Conservation (phyloP, 1,139 yeast genomes). For the Sugiyamaella grinbergsii region DNA sequence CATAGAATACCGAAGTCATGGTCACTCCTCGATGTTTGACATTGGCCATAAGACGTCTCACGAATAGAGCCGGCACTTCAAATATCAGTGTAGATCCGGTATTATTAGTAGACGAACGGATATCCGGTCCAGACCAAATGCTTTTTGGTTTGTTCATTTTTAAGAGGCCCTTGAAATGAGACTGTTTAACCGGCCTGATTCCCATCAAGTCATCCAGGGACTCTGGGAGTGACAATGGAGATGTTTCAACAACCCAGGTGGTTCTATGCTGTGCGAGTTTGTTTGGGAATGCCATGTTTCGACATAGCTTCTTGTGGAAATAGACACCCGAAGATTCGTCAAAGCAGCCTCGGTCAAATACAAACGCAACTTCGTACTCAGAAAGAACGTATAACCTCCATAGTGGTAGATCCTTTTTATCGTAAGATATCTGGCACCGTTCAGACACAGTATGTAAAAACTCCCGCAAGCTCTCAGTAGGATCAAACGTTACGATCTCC, state of each 20-base stretch:
- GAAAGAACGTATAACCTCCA: slow-evolving; percentile 31
- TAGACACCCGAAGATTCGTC: slow-evolving; percentile 33
- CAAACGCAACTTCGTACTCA: slow-evolving; percentile 26
- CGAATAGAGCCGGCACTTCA: slow-evolving; percentile 19
- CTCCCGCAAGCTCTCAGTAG: slow-evolving; percentile 16
- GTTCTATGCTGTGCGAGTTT: neutral
- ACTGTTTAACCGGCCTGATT: slow-evolving; percentile 13
- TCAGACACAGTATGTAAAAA: slow-evolving; percentile 20
- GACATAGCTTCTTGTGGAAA: slow-evolving; percentile 28
- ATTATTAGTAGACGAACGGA: neutral
- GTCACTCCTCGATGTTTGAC: slow-evolving; percentile 23
- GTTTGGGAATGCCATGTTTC: slow-evolving; percentile 6
- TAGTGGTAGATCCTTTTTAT: slow-evolving; percentile 24
- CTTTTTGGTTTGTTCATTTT: slow-evolving; percentile 15
- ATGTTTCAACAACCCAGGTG: slow-evolving; percentile 11
- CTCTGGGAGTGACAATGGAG: slow-evolving; percentile 14
- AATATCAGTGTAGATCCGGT: slow-evolving; percentile 11
- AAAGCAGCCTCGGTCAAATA: slow-evolving; percentile 30
- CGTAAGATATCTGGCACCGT: slow-evolving; percentile 20
- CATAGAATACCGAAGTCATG: slow-evolving; percentile 23
- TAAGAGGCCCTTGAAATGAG: slow-evolving; percentile 14
- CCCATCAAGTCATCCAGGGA: slow-evolving; percentile 4
- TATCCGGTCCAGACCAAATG: slow-evolving; percentile 19
- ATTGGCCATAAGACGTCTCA: slow-evolving; percentile 13
- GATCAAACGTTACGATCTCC: slow-evolving; percentile 22